phyloP scores from a whole-genome alignment of 163 green algal genomes.

The Volvox carteri region DNA sequence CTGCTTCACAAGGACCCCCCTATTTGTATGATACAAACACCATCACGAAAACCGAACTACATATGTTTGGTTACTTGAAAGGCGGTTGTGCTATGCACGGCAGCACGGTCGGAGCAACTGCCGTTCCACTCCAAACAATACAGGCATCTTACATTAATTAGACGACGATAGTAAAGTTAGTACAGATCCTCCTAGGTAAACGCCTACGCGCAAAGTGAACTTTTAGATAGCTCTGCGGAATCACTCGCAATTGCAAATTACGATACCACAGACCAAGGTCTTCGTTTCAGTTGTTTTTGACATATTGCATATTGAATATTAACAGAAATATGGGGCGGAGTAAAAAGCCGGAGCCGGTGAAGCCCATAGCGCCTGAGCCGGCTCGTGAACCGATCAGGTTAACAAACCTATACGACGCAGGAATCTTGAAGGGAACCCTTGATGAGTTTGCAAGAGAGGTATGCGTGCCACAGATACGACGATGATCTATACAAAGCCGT shows the following conservation, averaged over 20 bases:
- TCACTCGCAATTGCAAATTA: not conserved
- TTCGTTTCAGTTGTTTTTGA: too few relatives aligned
- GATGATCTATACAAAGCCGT: conserved; percentile 1
- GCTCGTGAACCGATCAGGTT: conserved; percentile 54
- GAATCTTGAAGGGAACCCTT: conserved; percentile 44
- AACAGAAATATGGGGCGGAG: conserved; percentile 21
- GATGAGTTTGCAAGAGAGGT: conserved; percentile 59
- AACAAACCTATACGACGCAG: conserved; percentile 57
- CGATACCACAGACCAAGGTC: not conserved
- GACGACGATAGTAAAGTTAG: not conserved
- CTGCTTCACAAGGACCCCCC: not conserved
- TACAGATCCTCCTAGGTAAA: not conserved
- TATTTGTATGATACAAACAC: not conserved
- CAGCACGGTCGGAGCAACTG: not conserved
- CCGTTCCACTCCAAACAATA: not conserved
- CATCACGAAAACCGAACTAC: not conserved
- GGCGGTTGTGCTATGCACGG: not conserved
- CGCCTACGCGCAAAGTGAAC: not conserved
- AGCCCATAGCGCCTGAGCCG: not conserved
- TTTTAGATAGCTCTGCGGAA: not conserved
- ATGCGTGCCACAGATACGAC: not conserved
- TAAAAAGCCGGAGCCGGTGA: conserved; percentile 5
- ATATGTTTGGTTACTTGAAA: not conserved
- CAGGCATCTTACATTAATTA: not conserved
- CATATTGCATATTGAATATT: too few relatives aligned